Conservation (phyloP, 345 rosid genomes). For the Salix dunnii region DNA sequence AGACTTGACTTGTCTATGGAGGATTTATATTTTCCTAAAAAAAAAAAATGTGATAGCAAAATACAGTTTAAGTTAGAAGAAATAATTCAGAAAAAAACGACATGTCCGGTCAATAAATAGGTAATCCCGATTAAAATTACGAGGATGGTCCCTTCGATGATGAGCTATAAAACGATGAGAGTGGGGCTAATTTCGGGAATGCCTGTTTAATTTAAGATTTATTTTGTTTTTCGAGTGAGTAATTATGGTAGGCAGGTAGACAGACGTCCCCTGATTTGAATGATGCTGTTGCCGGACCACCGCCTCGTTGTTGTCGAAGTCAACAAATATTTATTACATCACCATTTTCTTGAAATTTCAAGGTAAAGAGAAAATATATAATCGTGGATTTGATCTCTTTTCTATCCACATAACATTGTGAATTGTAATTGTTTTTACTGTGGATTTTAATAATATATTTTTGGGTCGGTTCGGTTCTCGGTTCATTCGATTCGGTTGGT, state of each 20-base stretch:
- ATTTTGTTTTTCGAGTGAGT: background rate
- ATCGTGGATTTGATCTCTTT: no score
- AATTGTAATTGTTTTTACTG: no score
- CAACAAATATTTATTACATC: background rate
- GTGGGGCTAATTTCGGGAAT: background rate
- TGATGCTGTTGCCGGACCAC: background rate
- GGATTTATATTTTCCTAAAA: background rate
- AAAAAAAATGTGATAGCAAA: no score
- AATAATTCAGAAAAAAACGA: background rate
- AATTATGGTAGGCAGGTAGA: background rate
- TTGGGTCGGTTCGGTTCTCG: no score
- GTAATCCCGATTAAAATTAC: background rate
- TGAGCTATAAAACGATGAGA: background rate
- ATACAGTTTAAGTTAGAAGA: background rate
- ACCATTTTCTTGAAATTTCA: background rate
- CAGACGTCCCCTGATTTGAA: background rate
- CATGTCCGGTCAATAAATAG: background rate
- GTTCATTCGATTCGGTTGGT: no score
- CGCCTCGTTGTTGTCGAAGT: background rate
- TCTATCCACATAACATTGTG: no score
- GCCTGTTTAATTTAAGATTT: background rate
- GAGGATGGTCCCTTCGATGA: background rate
- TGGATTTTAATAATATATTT: no score
- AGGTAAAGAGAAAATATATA: background rate
- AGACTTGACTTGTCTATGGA: background rate